phyloP scores from a whole-genome alignment of 2,329 filamentous ascomycete species.

The Gaeumannomyces sp. region DNA sequence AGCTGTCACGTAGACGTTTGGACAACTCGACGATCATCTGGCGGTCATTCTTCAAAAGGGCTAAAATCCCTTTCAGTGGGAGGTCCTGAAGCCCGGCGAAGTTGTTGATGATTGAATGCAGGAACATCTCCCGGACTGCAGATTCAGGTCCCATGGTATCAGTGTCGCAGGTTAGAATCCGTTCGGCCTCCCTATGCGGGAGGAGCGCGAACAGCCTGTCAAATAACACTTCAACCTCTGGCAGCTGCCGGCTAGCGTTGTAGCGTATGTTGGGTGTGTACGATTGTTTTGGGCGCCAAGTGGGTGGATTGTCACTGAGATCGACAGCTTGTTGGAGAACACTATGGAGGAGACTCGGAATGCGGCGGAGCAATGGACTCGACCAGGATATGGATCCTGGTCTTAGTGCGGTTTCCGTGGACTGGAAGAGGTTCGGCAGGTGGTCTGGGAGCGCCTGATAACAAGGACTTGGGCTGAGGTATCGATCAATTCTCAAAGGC shows the following conservation, averaged over 20 bases:
- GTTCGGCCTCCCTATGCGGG: neutral
- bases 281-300: neutral
- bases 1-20: neutral
- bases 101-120: slow-evolving; percentile 2
- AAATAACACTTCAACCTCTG: neutral
- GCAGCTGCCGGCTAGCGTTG: neutral
- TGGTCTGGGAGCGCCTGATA: neutral
- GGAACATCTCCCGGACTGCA: neutral
- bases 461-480: neutral
- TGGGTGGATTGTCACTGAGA: too few relatives aligned
- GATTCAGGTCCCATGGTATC: neutral
- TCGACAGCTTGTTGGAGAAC: neutral
- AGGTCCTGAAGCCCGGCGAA: neutral
- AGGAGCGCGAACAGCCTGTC: neutral
- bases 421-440: neutral
- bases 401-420: neutral
- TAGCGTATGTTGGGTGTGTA: neutral
- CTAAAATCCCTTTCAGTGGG: neutral
- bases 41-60: neutral
- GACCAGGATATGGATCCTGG: neutral
- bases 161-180: neutral
- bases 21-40: neutral
- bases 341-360: neutral
- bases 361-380: neutral
- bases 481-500: too few relatives aligned